These are phyloP conservation scores for Dentipellis sp. DNA, from an alignment of 768 basidiomycete species.

Conservation along the genomic window DNA sequence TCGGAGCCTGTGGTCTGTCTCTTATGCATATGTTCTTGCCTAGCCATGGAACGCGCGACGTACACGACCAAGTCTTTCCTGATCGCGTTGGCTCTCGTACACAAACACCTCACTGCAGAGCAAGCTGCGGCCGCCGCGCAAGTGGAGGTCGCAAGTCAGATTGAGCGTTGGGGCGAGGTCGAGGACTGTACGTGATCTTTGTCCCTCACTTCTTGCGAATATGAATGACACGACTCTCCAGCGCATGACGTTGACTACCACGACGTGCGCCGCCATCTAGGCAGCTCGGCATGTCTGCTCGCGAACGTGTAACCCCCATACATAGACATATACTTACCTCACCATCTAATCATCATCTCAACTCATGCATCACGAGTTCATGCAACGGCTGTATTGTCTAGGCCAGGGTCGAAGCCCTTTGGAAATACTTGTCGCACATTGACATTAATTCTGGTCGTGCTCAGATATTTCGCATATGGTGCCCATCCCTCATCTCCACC, in stretches of 20 bases:
- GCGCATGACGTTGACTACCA: constrained; percentile 98
- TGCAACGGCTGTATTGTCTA: background rate
- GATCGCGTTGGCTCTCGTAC: constrained; percentile 77
- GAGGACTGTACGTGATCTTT: constrained; percentile 77
- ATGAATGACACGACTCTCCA: constrained; percentile 23
- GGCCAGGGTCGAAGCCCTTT: constrained; percentile 43
- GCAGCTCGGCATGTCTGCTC: constrained; percentile 62
- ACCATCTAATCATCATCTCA: background rate
- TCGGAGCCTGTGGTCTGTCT: no score
- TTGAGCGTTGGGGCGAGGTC: constrained; percentile 98
- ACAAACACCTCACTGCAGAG: constrained; percentile 68
- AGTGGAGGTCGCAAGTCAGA: constrained; percentile 94
- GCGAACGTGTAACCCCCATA: background rate
- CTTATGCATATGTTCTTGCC: no score
- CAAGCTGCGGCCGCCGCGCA: constrained; percentile 78
- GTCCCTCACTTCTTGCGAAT: background rate
- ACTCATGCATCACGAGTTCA: background rate
- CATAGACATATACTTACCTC: background rate
- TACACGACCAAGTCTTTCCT: constrained; percentile 88
- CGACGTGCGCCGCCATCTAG: constrained; percentile 81
- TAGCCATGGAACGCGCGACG: constrained; percentile 87
- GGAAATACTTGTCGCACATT: constrained; percentile 89
- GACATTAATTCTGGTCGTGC: constrained; percentile 72
- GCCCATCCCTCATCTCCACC: constrained; percentile 38
- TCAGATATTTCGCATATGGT: constrained; percentile 56